phyloP scores from a whole-genome alignment of 2,329 filamentous ascomycete species.

The Berkeleyomyces rouxiae region DNA sequence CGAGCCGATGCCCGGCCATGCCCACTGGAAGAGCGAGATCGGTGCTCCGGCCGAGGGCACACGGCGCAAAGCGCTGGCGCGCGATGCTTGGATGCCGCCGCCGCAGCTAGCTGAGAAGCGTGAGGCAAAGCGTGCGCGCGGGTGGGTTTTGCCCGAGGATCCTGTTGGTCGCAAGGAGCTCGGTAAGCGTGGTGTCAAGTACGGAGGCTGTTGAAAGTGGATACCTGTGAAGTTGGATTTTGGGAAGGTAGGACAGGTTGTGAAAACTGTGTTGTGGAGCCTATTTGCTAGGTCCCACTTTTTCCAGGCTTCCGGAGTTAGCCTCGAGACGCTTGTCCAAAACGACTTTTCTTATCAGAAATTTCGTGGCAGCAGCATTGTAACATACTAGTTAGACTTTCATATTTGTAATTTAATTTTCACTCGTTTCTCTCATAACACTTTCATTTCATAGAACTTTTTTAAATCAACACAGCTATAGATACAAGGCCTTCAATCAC shows the following conservation, averaged over 20 bases:
- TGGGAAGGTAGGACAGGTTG: background rate
- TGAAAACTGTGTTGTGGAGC: background rate
- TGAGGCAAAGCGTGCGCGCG: constrained; percentile 54
- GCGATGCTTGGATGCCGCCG: constrained; percentile 61
- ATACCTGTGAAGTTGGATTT: background rate
- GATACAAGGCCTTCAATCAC: background rate
- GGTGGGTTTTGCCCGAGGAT: constrained; percentile 65
- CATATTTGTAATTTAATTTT: background rate
- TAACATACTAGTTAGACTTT: too few species aligned
- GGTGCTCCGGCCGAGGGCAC: constrained; percentile 60
- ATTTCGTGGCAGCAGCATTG: background rate
- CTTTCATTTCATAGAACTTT: background rate
- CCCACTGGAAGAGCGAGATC: constrained; percentile 52
- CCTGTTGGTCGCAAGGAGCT: constrained; percentile 55
- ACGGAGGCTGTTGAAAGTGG: constrained; percentile 4
- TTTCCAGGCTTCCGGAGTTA: background rate
- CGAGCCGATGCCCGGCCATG: constrained; percentile 40
- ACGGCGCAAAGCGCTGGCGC: constrained; percentile 49
- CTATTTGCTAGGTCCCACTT: background rate
- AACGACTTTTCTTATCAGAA: background rate
- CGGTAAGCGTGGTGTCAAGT: constrained; percentile 42
- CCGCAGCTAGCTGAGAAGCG: constrained; percentile 59
- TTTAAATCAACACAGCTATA: background rate
- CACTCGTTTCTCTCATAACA: background rate
- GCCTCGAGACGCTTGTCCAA: background rate